These are phyloP conservation scores for Auxenochlorella pyrenoidosa DNA, from an alignment of 139 green algal species.

Conservation along the genomic window DNA sequence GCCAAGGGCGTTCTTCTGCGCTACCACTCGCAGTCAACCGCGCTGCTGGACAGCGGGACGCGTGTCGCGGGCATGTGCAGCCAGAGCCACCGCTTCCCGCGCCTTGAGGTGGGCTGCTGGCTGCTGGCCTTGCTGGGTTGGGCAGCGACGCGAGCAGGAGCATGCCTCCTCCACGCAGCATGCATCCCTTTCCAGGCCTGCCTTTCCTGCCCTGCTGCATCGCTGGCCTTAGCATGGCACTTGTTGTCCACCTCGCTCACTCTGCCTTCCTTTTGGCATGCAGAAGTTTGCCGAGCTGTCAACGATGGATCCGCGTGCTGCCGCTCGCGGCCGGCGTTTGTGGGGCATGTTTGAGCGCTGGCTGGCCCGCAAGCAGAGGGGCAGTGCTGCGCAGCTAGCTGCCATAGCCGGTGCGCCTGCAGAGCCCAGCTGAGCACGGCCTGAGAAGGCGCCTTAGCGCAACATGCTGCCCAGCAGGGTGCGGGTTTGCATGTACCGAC, in stretches of 20 bases:
- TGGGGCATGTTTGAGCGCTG: conserved; percentile 10
- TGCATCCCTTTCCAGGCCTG: not conserved
- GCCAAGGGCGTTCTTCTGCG: not conserved
- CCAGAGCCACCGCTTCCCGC: not conserved
- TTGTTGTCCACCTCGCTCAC: not conserved
- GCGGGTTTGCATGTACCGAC: too few relatives aligned
- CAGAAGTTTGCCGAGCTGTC: not conserved
- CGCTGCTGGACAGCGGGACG: not conserved
- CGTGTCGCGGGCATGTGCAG: conserved; percentile 3
- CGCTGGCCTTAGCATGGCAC: not conserved
- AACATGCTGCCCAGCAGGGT: too few relatives aligned
- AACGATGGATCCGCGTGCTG: not conserved
- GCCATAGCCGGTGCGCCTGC: not conserved
- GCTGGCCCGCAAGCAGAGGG: not conserved
- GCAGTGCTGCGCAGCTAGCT: not conserved
- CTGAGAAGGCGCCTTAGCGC: too few relatives aligned
- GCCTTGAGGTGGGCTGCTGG: not conserved
- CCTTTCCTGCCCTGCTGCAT: not conserved
- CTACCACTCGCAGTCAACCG: not conserved
- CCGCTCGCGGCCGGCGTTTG: not conserved
- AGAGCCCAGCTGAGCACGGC: not conserved
- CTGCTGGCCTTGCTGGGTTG: too few relatives aligned
- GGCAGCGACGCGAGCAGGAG: too few relatives aligned
- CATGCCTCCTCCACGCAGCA: too few relatives aligned
- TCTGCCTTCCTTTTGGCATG: not conserved